Evolutionary conservation across 2,329 filamentous ascomycete species (phyloP), one percentile per base, ranked within the genome.

Genomic region (Colletotrichum melonis): DNA sequence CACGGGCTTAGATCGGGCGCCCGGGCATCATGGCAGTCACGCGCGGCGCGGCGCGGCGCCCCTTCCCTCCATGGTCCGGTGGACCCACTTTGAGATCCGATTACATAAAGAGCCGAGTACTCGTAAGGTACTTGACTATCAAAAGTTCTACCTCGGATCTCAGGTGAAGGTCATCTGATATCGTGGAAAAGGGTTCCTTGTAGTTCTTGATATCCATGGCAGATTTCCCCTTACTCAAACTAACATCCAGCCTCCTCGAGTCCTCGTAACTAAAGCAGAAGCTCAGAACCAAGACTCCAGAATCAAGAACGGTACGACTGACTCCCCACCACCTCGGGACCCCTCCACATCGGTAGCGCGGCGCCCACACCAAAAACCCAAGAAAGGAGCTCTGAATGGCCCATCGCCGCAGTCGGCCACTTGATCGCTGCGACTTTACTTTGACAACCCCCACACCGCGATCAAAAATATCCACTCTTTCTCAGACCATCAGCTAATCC

Each of bases 401-500:
- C 35, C 57, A 12, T 52, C 42, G 28, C 55, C 55, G 55, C 55
- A 30, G 19, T 49, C 64, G 28, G 58, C 64, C 38, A 63, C 26
- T 63, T 42, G 64, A 54, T 59, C 38, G 69, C 58, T 58, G 64
- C 67, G n/a, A 66, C 22, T 46, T 32, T 49, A 19, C 42, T 49
- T 49, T 49, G n/a, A 22, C 42, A 57, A 12, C 68, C 67, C 60
- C 69, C 64, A 71, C 69, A 42, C 57, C 26, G 2, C 30, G 49
- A 49, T 35, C 46, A 30, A 26, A 14, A 4, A 22, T 32, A 32
- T 62, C 70, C 70, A 73, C 70, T 57, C 58, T 26, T 70, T 70
- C 56, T 26, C 55, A 35, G 70, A 55, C 56, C 67, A 57, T 46
- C 30, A 65, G 38, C 60, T 60, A 70, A 73, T 60, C 32, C 63